Conservation (phyloP, 2,329 filamentous ascomycete species). For the Trichoderma atrobrunneum region DNA sequence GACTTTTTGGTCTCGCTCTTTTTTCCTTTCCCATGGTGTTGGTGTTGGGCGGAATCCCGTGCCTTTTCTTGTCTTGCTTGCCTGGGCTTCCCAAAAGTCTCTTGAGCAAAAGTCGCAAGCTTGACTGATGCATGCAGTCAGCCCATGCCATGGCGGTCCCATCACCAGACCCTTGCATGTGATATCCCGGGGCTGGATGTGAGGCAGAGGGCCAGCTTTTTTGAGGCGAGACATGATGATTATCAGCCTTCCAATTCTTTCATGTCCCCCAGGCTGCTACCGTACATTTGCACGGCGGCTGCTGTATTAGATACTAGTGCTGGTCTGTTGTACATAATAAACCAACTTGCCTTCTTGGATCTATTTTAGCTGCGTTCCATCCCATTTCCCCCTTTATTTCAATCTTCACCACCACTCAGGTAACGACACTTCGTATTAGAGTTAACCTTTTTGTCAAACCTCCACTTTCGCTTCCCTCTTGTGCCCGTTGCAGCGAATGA, state of each 20-base stretch:
- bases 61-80: neutral
- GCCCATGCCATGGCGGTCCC: neutral
- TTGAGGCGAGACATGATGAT: neutral
- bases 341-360: neutral
- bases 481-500: slow-evolving; percentile 5
- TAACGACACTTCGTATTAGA: slow-evolving; percentile 19
- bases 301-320: neutral
- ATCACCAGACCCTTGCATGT: slow-evolving; percentile 17
- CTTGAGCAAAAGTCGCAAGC: neutral
- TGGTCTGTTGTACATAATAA: neutral
- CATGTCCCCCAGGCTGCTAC: neutral
- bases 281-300: neutral
- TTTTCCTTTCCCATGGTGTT: neutral
- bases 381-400: slow-evolving; percentile 19
- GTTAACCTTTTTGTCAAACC: slow-evolving; percentile 11
- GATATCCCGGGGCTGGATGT: neutral
- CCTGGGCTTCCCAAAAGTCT: neutral
- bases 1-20: neutral
- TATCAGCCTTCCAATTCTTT: neutral
- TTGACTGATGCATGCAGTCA: slow-evolving; percentile 4
- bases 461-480: slow-evolving; percentile 17
- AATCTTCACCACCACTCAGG: slow-evolving; percentile 5
- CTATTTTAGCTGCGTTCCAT: slow-evolving; percentile 19
- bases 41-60: slow-evolving; percentile 7
- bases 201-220: neutral